Percentiles rank a stretch among this genome's conserved stretches.
Conservation (phyloP, 768 basidiomycete genomes). For the Termitomyces sp. region DNA sequence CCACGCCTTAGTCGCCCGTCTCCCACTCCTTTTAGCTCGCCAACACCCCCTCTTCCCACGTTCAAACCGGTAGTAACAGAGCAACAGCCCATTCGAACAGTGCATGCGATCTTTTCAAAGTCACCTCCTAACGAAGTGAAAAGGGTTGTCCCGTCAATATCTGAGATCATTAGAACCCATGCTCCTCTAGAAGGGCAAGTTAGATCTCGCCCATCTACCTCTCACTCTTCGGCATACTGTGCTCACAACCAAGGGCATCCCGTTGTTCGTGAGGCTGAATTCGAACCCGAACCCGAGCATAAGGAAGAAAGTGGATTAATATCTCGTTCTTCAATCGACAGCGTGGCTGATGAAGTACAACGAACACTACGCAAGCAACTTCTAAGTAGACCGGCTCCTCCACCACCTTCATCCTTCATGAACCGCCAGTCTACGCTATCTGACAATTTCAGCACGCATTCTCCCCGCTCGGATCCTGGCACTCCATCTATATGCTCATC, state of each 20-base stretch:
- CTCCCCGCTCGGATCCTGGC: slow-evolving; percentile 54
- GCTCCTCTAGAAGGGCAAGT: slow-evolving; percentile 56
- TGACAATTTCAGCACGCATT: slow-evolving; percentile 53
- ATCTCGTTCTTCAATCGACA: slow-evolving; percentile 85
- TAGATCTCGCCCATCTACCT: slow-evolving; percentile 42
- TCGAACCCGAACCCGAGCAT: slow-evolving; percentile 45
- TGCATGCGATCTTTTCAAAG: slow-evolving; percentile 9
- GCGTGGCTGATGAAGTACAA: slow-evolving; percentile 79
- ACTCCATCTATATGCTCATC: slow-evolving; percentile 49
- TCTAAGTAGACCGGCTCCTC: slow-evolving; percentile 31
- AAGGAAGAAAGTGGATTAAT: slow-evolving; percentile 63
- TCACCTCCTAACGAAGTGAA: slow-evolving; percentile 31
- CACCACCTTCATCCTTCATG: slow-evolving; percentile 40
- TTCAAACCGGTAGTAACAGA: slow-evolving; percentile 12
- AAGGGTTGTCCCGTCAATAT: slow-evolving; percentile 73
- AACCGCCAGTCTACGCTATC: slow-evolving; percentile 52
- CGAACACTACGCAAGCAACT: slow-evolving; percentile 64
- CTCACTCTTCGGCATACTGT: slow-evolving; percentile 46
- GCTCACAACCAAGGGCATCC: slow-evolving; percentile 44
- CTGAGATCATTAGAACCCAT: slow-evolving; percentile 82
- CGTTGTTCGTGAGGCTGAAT: slow-evolving; percentile 47
- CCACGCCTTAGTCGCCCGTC: slow-evolving; percentile 30
- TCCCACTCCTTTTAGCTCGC: slow-evolving; percentile 24
- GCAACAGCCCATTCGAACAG: slow-evolving; percentile 7
- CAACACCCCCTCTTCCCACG: slow-evolving; percentile 11